Conservation (phyloP, 345 rosid genomes). For the Salix koriyanagi region DNA sequence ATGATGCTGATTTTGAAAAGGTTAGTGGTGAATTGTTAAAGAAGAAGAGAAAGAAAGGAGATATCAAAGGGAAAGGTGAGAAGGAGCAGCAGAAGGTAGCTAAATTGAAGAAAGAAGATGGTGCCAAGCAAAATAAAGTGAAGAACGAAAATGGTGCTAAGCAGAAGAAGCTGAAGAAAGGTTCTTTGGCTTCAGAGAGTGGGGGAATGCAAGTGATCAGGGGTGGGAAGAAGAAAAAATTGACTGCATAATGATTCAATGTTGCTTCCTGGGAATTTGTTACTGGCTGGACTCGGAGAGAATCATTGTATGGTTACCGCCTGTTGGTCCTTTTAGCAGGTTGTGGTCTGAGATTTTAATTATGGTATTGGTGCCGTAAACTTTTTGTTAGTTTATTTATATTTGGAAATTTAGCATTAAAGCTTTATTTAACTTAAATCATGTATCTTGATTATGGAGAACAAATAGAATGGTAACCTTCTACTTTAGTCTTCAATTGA, state of each 20-base stretch:
- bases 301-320: background rate
- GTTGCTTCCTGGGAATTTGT: background rate
- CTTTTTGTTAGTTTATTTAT: background rate
- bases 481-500: background rate
- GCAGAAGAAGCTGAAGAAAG: constrained; percentile 6
- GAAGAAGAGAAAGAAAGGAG: constrained; percentile 32
- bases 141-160: background rate
- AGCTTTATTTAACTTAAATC: background rate
- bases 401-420: background rate
- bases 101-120: constrained; percentile 4
- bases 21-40: constrained; percentile 16
- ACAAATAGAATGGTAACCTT: background rate
- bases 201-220: background rate
- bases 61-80: background rate
- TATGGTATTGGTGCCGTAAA: background rate
- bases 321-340: background rate
- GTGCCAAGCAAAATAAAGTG: background rate
- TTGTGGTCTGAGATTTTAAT: background rate
- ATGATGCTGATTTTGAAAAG: constrained; percentile 3
- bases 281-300: background rate
- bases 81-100: constrained; percentile 15
- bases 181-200: background rate
- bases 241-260: background rate
- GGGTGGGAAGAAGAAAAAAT: background rate
- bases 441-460: background rate